Evolutionary conservation across 1,139 yeast species (phyloP), one percentile per base, ranked within the genome.

Genomic region (Zygoascus hellenicus): DNA sequence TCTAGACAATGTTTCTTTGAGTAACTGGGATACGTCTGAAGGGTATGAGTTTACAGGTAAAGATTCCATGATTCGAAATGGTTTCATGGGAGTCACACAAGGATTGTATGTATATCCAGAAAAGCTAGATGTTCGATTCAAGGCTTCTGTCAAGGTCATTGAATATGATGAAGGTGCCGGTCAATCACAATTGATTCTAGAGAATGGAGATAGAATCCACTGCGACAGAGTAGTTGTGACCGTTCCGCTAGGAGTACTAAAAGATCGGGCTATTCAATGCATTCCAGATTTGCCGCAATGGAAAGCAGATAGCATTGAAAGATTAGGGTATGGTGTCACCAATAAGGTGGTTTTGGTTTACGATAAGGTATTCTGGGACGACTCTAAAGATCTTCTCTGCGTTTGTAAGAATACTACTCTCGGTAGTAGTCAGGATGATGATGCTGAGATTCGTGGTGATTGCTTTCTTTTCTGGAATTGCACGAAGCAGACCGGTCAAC

Each of bases 1-100:
- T 22, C 55, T 68, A 17, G 64, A 67, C 44, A 57, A 63, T 33
- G 60, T 70, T 9, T 64, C 72, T 46, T 57, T 70, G 34, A 58
- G 65, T 11, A 61, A 67, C 28, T 70, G 75, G 75, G 69, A 69
- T 38, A 73, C 70, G 43, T 72, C 70, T 40, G 69, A 68, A 26
- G 68, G 67, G 4, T 63, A 67, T 42, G 65, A 69, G 43, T 69
- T 71, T 47, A 61, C 69, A 1, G 75, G 75, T 1, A 59, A 61
- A 10, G 71, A 68, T 47, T 63, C 70, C 0, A 66, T 68, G 62
- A 55, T 69, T 5, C 59, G 65, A 15, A 61, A 64, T 42, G 72
- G 72, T 1, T 67, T 63, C 55, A 59, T 61, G 53, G 57, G 67
- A 1, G 54, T 70, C 10, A 62, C 67, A 3, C 58, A 69, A 2